Base-by-base conservation (phyloP, 805 yeast genomes). In the Starmerella khaoyaiensis region DNA sequence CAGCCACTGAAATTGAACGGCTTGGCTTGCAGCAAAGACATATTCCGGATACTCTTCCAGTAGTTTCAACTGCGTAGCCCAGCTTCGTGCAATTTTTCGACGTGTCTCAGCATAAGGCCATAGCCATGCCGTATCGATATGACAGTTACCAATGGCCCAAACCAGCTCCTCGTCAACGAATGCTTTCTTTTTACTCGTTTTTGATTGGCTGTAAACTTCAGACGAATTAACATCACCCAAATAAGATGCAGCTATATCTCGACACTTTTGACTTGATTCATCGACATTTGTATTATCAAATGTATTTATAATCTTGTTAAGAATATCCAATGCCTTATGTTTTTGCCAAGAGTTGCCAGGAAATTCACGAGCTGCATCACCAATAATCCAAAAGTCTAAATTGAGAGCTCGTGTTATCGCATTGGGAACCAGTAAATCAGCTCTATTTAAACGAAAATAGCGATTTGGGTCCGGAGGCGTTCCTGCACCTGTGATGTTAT, bases 41-140 rank as follows among this genome's bases (percentile, higher is more conserved):
- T 82, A 86, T 61, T 90, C 98, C 0, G 97, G 96, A 49, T 83
- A 87, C 48, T 74, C 67, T 37, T 83, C 87, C 52, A 90, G 72
- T 33, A 90, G 59, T 37, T 82, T 76, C 35, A 87, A 63, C 61
- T 87, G 98, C 8, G 94, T 74, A 0, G 94, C 76, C 97, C 97
- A 87, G 5, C 94, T 82, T 47, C 98, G 69, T 2, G 86, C 94
- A 38, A 87, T 73, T 55, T 87, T 87, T 36, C 97, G 71, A 50
- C 80, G 77, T 1, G 97, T 83, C 56, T 90, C 96, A 2, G 94
- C 96, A 64, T 79, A 87, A n/a, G 96, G 97, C 98, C 98, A 87
- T 41, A 84, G 66, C 98, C 98, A 87, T 12, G 97, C 97, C 14
- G 97, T 87, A 54, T 87, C 98, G 49, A 86, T 86, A 57, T 86